phyloP scores from a whole-genome alignment of 73 alveolate genomes.

The Breviolum minutum region DNA sequence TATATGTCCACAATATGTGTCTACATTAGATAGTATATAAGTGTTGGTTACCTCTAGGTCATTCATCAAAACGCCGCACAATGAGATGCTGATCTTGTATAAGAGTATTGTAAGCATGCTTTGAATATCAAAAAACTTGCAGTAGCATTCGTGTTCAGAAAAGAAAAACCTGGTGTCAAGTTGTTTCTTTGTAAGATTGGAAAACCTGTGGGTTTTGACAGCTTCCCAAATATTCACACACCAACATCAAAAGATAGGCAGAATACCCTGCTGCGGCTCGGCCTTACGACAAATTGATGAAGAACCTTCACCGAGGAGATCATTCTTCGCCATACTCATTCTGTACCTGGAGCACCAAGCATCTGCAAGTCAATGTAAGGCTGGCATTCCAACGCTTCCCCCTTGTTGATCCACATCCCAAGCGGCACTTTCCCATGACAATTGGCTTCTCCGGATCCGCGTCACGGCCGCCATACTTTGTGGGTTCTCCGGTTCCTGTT shows the following conservation, averaged over 20 bases:
- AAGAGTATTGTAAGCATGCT: too few species aligned
- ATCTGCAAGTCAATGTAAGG: not conserved
- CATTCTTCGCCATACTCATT: constrained; percentile 73
- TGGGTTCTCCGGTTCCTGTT: constrained; percentile 48
- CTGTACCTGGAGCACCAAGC: constrained; percentile 28
- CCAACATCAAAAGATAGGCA: not conserved
- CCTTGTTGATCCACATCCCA: not conserved
- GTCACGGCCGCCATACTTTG: constrained; percentile 88
- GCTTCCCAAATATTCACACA: not conserved
- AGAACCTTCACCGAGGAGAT: constrained; percentile 73
- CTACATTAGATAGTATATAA: too few species aligned
- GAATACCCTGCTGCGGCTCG: not conserved
- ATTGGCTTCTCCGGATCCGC: constrained; percentile 93
- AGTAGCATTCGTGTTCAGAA: too few species aligned
- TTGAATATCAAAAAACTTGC: too few species aligned
- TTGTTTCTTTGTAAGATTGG: not conserved
- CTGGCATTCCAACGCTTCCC: not conserved
- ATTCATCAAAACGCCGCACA: too few species aligned
- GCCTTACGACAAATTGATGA: constrained; percentile 93
- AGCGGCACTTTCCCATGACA: constrained; percentile 77
- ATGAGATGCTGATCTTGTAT: too few species aligned
- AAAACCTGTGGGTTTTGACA: not conserved
- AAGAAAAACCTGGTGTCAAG: too few species aligned
- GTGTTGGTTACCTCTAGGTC: too few species aligned
- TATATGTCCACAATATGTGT: too few species aligned